Evolutionary conservation across 2,329 filamentous ascomycete species (phyloP).

Genomic region (Paraphaeosphaeria sporulosa): DNA sequence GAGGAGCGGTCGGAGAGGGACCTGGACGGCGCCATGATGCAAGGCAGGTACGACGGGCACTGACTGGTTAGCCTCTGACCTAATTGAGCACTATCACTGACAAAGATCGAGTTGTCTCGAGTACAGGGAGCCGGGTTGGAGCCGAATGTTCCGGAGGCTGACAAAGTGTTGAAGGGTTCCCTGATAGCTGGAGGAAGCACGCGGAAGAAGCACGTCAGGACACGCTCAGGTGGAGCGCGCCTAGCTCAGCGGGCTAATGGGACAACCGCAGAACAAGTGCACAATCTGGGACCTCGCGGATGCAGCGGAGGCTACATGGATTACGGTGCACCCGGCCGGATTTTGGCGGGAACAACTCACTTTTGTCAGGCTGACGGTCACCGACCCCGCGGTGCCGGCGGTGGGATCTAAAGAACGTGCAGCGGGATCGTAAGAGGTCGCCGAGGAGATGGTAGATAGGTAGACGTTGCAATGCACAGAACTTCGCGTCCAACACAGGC

Average conservation of each 20-base stretch:
- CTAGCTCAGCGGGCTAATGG: slow-evolving; percentile 10
- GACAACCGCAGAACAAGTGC: slow-evolving; percentile 5
- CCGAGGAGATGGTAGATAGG: background rate
- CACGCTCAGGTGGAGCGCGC: slow-evolving; percentile 9
- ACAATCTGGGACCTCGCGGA: slow-evolving; percentile 23
- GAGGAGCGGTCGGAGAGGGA: slow-evolving; percentile 39
- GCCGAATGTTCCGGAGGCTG: slow-evolving; percentile 39
- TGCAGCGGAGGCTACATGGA: slow-evolving; percentile 29
- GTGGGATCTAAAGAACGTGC: background rate
- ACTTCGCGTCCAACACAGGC: slow-evolving; percentile 6
- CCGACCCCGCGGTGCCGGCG: slow-evolving; percentile 15
- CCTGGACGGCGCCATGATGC: slow-evolving; percentile 46
- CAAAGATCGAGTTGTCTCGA: slow-evolving; percentile 14
- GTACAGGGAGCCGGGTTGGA: slow-evolving; percentile 12
- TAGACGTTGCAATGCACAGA: background rate
- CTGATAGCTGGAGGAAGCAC: slow-evolving; percentile 28
- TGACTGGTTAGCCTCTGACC: slow-evolving; percentile 37
- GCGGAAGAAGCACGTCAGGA: slow-evolving; percentile 33
- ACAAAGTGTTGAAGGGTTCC: slow-evolving; percentile 30
- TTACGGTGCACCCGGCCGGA: slow-evolving; percentile 31
- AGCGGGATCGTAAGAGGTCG: slow-evolving; percentile 3
- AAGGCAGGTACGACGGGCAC: slow-evolving; percentile 47
- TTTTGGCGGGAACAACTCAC: slow-evolving; percentile 32
- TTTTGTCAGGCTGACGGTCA: slow-evolving; percentile 15
- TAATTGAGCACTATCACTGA: slow-evolving; percentile 20